Conservation (phyloP, 768 basidiomycete species). For the Pholiota microspora region DNA sequence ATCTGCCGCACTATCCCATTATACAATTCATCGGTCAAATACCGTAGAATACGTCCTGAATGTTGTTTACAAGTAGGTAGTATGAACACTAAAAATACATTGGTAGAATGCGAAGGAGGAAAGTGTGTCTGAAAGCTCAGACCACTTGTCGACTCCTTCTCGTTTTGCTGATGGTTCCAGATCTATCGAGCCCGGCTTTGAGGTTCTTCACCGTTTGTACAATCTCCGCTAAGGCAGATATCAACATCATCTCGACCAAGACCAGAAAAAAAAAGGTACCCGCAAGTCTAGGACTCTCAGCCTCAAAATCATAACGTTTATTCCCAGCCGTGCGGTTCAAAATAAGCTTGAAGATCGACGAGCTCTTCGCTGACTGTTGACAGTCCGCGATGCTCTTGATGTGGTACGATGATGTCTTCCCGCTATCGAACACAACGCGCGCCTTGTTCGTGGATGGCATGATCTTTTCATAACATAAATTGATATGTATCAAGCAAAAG, state of each 20-base stretch:
- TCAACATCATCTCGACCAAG: no score
- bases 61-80: no score
- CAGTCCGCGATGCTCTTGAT: conserved; percentile 83
- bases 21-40: no score
- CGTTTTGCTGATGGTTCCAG: conserved; percentile 59
- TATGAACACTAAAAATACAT: no score
- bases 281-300: conserved; percentile 79
- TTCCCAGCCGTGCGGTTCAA: conserved; percentile 71
- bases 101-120: no score
- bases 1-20: no score
- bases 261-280: conserved; percentile 42
- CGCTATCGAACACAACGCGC: conserved; percentile 83
- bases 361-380: conserved; percentile 78
- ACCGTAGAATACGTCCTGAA: no score
- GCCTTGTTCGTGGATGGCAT: conserved; percentile 81
- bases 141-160: conserved; percentile 48
- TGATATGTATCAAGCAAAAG: background rate
- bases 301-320: conserved; percentile 98
- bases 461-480: no score
- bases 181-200: conserved; percentile 62
- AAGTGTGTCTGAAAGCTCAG: no score
- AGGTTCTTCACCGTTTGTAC: conserved; percentile 43
- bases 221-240: background rate
- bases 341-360: conserved; percentile 85
- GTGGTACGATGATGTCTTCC: conserved; percentile 91